Base-by-base conservation (phyloP, 2,329 filamentous ascomycete species). In the Colletotrichum lini region DNA sequence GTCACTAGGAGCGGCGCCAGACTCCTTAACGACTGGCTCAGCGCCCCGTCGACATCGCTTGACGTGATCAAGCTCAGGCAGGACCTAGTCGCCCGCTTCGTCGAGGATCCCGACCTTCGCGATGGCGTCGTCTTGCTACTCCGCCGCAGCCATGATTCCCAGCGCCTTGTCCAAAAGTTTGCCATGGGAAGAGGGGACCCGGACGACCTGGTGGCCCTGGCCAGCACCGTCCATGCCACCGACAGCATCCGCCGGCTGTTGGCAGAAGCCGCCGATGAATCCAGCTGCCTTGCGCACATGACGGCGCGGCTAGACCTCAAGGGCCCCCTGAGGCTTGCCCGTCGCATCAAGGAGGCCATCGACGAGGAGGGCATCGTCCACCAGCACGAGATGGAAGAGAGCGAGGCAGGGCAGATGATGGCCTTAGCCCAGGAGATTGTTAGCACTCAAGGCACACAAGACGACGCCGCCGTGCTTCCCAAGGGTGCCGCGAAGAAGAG, bases 161-260 rank as follows among this genome's bases (percentile, higher is more conserved):
- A 97, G 77, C 93, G 96, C 1, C 86, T 99, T 3, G 91, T 98
- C 2, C 96, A 98, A 78, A 98, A 96, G 79, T 98, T 99, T 80
- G 93, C 96, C 0, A 88, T 98, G 10, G 95, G 96, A 13, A 90
- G 94, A 73, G 96, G 96, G n/a, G 93, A 97, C 77, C 89, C 96
- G 1, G 96, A 98, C 78, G 96, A 98, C 80, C 87, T 99, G 47
- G 85, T 98, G 53, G 93, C 91, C 60, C 85, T 99, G 16, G 94
- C 94, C 1, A 92, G 89, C 75, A 98, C 96, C 0, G 93, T 98
- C 71, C 82, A 89, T 62, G 91, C 93, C 7, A 95, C 94, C 5
- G 87, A 90, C 66, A 88, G 91, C 21, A 91, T 97, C 54, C 84
- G 88, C 1, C 76, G 79, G 38, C 80, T 90, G 38, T 83, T 90